Percentiles rank a stretch among this genome's conserved stretches.
phyloP scores from a whole-genome alignment of 192 early-diverging fungal genomes.

The Backusella mclennaniae region DNA sequence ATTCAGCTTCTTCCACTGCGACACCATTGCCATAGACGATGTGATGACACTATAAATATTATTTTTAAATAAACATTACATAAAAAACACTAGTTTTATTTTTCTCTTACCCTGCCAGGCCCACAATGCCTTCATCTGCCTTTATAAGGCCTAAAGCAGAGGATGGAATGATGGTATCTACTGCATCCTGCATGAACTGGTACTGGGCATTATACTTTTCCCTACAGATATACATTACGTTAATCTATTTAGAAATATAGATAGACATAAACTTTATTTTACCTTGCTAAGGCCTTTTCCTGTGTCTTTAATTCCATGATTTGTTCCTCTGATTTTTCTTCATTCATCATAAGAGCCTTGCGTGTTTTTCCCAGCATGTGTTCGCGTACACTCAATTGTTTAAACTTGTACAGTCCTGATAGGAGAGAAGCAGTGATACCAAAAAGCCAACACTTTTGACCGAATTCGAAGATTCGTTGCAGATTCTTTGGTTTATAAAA shows the following conservation, averaged over 20 bases:
- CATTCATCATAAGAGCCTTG: background rate
- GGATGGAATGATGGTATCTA: conserved; percentile 70
- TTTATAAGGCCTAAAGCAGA: conserved; percentile 57
- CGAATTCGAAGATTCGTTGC: conserved; percentile 56
- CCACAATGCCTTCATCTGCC: conserved; percentile 66
- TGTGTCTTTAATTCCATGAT: conserved; percentile 36
- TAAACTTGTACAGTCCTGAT: conserved; percentile 64
- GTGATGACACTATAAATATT: conserved; percentile 51
- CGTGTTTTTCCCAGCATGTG: conserved; percentile 29
- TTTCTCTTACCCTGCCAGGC: conserved; percentile 58
- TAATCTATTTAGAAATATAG: background rate
- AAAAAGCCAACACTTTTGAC: conserved; percentile 67
- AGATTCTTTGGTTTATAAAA: conserved; percentile 42
- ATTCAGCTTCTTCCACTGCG: conserved; percentile 54
- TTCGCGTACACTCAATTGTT: conserved; percentile 47
- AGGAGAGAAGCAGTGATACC: conserved; percentile 62
- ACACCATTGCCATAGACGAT: conserved; percentile 61
- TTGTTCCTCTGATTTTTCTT: conserved; percentile 30
- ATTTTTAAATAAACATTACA: background rate
- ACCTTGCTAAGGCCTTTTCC: conserved; percentile 41
- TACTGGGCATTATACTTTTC: conserved; percentile 49
- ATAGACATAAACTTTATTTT: background rate
- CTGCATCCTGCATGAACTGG: conserved; percentile 61
- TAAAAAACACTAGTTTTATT: background rate
- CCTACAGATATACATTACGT: conserved; percentile 31